phyloP scores from a whole-genome alignment of 2,329 filamentous ascomycete genomes.

The Bipolaris victoriae region DNA sequence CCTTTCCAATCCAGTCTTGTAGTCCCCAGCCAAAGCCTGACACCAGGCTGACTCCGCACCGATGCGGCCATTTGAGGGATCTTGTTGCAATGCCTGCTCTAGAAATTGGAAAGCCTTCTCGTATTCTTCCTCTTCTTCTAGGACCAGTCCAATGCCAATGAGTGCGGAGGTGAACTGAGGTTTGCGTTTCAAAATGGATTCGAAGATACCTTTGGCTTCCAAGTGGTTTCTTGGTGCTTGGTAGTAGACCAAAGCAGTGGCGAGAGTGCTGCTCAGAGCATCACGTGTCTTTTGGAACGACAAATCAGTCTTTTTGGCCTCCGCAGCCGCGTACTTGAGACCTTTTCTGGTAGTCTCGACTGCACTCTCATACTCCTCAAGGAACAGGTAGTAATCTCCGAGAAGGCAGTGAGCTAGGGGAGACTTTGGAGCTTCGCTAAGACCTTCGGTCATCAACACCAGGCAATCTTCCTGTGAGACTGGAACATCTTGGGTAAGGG shows the following conservation, averaged over 20 bases:
- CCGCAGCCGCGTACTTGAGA: constrained; percentile 63
- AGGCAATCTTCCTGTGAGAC: constrained; percentile 79
- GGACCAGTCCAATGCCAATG: constrained; percentile 87
- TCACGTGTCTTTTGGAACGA: constrained; percentile 66
- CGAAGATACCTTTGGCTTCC: constrained; percentile 86
- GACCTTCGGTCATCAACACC: constrained; percentile 72
- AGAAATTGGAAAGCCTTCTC: constrained; percentile 81
- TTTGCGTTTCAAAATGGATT: constrained; percentile 78
- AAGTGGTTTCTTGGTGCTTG: constrained; percentile 88
- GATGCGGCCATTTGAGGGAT: constrained; percentile 76
- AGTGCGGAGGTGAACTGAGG: constrained; percentile 78
- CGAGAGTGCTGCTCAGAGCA: constrained; percentile 76
- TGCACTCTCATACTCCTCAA: constrained; percentile 84
- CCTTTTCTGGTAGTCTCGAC: constrained; percentile 82
- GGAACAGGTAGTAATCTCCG: constrained; percentile 78
- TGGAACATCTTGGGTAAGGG: constrained; percentile 56
- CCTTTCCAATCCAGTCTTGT: constrained; percentile 69
- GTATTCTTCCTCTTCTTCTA: constrained; percentile 92
- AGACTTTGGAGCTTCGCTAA: constrained; percentile 64
- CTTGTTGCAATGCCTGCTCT: constrained; percentile 73
- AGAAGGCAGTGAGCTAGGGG: constrained; percentile 83
- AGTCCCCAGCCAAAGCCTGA: constrained; percentile 80
- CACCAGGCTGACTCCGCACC: constrained; percentile 92
- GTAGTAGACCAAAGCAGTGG: constrained; percentile 86
- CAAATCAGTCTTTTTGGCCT: constrained; percentile 72